A percentile compares a stretch with the other conserved stretches of the same genome.
Evolutionary conservation across 768 basidiomycete genomes (phyloP).

Genomic region (Fibroporia radiculosa): DNA sequence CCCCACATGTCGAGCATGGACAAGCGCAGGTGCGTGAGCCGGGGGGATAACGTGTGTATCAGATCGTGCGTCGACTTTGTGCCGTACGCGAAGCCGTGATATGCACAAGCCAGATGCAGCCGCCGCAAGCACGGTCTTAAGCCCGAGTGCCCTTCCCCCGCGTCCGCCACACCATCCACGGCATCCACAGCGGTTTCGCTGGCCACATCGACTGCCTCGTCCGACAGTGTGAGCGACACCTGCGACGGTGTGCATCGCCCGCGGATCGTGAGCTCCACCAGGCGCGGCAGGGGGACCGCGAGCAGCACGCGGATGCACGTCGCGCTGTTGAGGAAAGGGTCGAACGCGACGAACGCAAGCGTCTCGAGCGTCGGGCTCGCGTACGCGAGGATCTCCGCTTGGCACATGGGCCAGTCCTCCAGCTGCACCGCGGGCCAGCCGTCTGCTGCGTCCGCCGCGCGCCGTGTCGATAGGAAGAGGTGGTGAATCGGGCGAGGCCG

Average conservation of each 20-base stretch:
- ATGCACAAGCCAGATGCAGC: conserved; percentile 13
- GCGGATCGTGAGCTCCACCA: conserved; percentile 16
- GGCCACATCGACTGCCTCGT: not conserved
- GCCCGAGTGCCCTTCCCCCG: not conserved
- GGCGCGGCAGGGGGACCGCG: conserved; percentile 7
- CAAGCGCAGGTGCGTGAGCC: conserved; percentile 12
- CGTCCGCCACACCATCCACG: not conserved
- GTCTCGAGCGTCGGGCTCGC: conserved; percentile 12
- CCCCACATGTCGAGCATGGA: conserved; percentile 18
- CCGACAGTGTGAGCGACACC: not conserved
- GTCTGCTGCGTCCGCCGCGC: not conserved
- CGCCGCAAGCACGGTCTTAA: conserved; percentile 9
- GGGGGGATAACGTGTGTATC: conserved; percentile 5
- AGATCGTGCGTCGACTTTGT: conserved; percentile 11
- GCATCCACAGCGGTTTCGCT: not conserved
- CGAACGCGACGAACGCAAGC: conserved; percentile 8
- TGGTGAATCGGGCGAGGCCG: not conserved
- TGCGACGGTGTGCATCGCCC: conserved; percentile 12
- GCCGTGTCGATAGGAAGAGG: not conserved
- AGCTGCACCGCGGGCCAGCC: not conserved
- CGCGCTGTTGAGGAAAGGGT: conserved; percentile 9
- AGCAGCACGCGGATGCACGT: conserved; percentile 6
- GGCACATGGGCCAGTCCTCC: not conserved
- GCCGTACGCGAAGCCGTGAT: conserved; percentile 12
- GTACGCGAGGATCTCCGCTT: conserved; percentile 6